Conservation (phyloP, 2,329 filamentous ascomycete genomes). For the Paecilomyces sp. region DNA sequence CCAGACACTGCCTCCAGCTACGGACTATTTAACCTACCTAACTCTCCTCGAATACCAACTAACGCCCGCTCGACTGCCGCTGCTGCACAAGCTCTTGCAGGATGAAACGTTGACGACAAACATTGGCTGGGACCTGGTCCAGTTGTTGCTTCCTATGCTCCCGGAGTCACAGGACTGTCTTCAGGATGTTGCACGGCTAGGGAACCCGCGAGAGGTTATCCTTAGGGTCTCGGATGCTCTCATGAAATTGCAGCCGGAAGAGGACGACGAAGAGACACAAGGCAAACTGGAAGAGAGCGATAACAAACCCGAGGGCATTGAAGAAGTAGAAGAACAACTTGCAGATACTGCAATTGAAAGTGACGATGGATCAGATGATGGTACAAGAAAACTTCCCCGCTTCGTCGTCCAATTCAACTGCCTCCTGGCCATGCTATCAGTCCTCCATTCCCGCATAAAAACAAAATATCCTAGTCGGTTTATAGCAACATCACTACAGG, state of each 20-base stretch:
- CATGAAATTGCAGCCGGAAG: conserved; percentile 46
- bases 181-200: conserved; percentile 53
- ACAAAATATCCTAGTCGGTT: conserved; percentile 59
- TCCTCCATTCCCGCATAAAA: conserved; percentile 55
- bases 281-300: conserved; percentile 24
- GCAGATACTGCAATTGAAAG: conserved; percentile 15
- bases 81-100: conserved; percentile 53
- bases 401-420: conserved; percentile 35
- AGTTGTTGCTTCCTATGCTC: conserved; percentile 53
- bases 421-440: conserved; percentile 46
- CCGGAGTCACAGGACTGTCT: conserved; percentile 53
- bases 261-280: conserved; percentile 24
- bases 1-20: conserved; percentile 52
- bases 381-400: conserved; percentile 10
- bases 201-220: conserved; percentile 59
- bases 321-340: conserved; percentile 3
- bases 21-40: conserved; percentile 60
- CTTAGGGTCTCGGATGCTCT: conserved; percentile 57
- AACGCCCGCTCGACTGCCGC: conserved; percentile 49
- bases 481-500: conserved; percentile 56
- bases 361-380: conserved; percentile 8
- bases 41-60: conserved; percentile 60
- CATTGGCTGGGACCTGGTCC: conserved; percentile 61
- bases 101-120: conserved; percentile 55
- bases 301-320: conserved; percentile 2